phyloP scores from a whole-genome alignment of 495 filamentous ascomycete species.

The Penicillium fimorum region DNA sequence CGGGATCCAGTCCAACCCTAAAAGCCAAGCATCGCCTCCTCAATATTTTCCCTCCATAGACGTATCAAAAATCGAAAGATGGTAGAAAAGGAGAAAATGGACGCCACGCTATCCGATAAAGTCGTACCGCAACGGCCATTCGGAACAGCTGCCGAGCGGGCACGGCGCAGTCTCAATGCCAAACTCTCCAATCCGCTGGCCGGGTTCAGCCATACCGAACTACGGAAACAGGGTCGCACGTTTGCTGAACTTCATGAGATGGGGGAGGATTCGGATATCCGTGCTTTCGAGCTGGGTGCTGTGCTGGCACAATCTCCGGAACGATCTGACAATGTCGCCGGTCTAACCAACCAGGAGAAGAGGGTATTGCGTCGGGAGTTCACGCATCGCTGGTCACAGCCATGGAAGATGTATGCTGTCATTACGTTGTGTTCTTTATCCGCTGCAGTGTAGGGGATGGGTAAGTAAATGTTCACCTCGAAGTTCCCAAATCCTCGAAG shows the following conservation, averaged over 20 bases:
- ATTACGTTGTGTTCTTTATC: constrained; percentile 61
- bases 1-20: not conserved
- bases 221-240: constrained; percentile 60
- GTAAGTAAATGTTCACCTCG: constrained; percentile 30
- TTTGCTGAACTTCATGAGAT: constrained; percentile 66
- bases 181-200: constrained; percentile 71
- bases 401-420: constrained; percentile 65
- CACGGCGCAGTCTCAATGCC: constrained; percentile 53
- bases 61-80: constrained; percentile 4
- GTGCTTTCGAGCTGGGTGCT: constrained; percentile 71
- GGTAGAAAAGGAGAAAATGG: constrained; percentile 18
- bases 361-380: constrained; percentile 61
- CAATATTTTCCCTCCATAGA: not conserved
- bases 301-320: constrained; percentile 62
- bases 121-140: constrained; percentile 28
- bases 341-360: constrained; percentile 56
- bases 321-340: constrained; percentile 52
- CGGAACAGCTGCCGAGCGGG: constrained; percentile 48
- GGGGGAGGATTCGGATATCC: constrained; percentile 58
- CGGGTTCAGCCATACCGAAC: constrained; percentile 56
- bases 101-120: constrained; percentile 17
- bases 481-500: not conserved
- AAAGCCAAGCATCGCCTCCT: not conserved
- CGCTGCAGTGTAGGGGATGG: constrained; percentile 71
- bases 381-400: constrained; percentile 71